Base-by-base conservation (phyloP, 495 filamentous ascomycete genomes). In the Aspergillus conjunctus region DNA sequence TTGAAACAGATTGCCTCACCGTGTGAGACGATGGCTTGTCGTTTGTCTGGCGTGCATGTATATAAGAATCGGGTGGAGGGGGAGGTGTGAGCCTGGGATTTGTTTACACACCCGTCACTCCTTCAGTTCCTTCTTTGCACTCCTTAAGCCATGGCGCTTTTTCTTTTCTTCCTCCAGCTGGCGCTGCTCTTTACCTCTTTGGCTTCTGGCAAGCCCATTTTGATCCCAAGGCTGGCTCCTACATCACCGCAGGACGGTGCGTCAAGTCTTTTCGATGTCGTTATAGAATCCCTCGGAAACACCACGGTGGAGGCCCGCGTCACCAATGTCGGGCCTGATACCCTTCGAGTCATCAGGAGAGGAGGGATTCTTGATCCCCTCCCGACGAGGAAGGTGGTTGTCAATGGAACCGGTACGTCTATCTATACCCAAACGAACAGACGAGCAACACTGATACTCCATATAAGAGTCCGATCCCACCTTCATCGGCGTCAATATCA, bases 161-260 rank as follows among this genome's bases (percentile, higher is more conserved):
- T 66, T 59, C 57, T 54, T 54, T 58, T 61, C 34, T 54, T 61
- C 54, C 58, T 63, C 3, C 54, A 61, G 34, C 46, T 63, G 37
- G 57, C 53, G 39, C 57, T 18, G 10, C 21, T 63, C 44, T 57
- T 66, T 30, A 58, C 60, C 26, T 26, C 26, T 17, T 30, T 66
- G 64, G 64, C 54, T 66, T 33, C 64, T 66, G 64, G 64, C 22
- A 63, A 66, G 60, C 64, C 64, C 9, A 63, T 66, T 58, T 54
- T 56, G 18, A n/a, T 66, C 21, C 50, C 64, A 11, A 50, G 64
- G 50, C 60, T 51, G 60, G 58, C 32, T 33, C 52, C 55, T 46
- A 54, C 33, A 51, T 49, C 41, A 51, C 58, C 58, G 64, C 64
- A 55, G 60, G 64, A 26, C 60, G 56, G 50, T 58, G 37, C 51